Percentiles rank a stretch among this genome's conserved stretches.
These are phyloP conservation scores for Zizania palustris DNA, from an alignment of 202 grass and related monocot species.

Conservation along the genomic window DNA sequence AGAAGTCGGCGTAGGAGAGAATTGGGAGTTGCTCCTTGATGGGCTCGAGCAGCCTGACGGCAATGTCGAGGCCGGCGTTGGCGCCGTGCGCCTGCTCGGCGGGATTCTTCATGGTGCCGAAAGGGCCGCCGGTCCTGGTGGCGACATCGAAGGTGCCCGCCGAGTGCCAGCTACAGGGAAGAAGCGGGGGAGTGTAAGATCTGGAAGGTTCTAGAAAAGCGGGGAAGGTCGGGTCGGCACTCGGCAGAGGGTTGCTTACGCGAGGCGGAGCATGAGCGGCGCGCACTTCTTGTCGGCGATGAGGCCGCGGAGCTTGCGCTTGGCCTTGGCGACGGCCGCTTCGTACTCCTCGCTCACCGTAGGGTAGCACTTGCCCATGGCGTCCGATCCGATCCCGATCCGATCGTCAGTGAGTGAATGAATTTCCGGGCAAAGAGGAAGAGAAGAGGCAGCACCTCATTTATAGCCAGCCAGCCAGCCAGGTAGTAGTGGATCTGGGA, in stretches of 20 bases:
- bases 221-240: no score
- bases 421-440: no score
- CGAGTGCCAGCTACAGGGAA: constrained; percentile 74
- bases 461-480: no score
- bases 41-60: constrained; percentile 77
- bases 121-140: constrained; percentile 77
- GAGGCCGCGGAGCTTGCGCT: constrained; percentile 80
- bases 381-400: not conserved
- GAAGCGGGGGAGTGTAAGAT: not conserved
- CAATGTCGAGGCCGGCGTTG: constrained; percentile 87
- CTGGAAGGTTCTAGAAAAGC: not conserved
- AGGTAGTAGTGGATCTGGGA: not conserved
- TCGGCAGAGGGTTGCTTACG: constrained; percentile 42
- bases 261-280: constrained; percentile 84
- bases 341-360: constrained; percentile 78
- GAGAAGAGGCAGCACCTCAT: not conserved
- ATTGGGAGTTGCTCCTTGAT: constrained; percentile 85
- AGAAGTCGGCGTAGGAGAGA: constrained; percentile 91
- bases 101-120: constrained; percentile 73
- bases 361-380: constrained; percentile 74
- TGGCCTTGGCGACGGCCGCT: constrained; percentile 70
- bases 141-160: constrained; percentile 81
- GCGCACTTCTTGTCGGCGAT: constrained; percentile 98
- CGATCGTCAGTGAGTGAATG: no score
- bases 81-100: constrained; percentile 73